Evolutionary conservation across 2,329 filamentous ascomycete species (phyloP).

Genomic region (Aspergillus tamarii): DNA sequence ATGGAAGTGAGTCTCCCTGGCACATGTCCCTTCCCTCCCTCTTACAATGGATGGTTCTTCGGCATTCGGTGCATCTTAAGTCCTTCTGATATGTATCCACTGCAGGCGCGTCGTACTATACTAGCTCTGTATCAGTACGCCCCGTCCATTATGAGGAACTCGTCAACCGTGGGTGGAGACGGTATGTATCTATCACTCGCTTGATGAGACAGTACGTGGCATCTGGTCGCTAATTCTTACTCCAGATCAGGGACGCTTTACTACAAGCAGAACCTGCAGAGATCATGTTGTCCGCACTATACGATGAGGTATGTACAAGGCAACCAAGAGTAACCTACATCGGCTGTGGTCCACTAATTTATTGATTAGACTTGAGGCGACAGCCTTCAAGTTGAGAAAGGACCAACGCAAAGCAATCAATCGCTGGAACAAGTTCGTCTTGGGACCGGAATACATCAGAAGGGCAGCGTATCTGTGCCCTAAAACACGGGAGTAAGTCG

Average conservation of each 20-base stretch:
- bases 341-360: conserved; percentile 6
- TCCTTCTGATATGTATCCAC: conserved; percentile 17
- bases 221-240: conserved; percentile 9
- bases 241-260: conserved; percentile 52
- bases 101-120: conserved; percentile 51
- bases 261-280: conserved; percentile 62
- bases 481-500: conserved; percentile 46
- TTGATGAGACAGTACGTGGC: not conserved
- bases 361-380: conserved; percentile 43
- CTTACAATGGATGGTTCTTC: not conserved
- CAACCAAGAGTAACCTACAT: not conserved
- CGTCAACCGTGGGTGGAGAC: conserved; percentile 54
- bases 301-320: conserved; percentile 47
- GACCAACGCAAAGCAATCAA: conserved; percentile 54
- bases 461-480: conserved; percentile 51
- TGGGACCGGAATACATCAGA: conserved; percentile 52
- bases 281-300: conserved; percentile 88
- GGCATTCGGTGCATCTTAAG: not conserved
- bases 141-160: conserved; percentile 52
- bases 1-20: conserved; percentile 46
- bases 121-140: conserved; percentile 47
- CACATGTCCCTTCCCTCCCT: conserved; percentile 4
- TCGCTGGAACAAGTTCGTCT: conserved; percentile 51
- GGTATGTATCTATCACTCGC: conserved; percentile 30
- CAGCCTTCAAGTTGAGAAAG: conserved; percentile 46